phyloP scores from a whole-genome alignment of 164 flowering plant genomes.

The Nymphaea colorata region DNA sequence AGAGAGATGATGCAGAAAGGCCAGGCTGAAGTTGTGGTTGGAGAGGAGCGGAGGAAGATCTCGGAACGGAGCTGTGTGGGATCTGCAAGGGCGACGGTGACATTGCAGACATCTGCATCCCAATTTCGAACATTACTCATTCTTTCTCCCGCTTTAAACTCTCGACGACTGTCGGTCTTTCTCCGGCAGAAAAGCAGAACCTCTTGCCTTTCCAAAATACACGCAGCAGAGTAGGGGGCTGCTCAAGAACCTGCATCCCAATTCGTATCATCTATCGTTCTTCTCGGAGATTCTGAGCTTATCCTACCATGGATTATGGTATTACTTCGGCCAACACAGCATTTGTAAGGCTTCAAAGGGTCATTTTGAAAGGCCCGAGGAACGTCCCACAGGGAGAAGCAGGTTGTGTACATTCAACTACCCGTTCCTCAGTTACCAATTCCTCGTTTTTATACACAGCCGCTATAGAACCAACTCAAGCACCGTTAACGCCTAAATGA shows the following conservation, averaged over 20 bases:
- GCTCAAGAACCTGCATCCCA: neutral
- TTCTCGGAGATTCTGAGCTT: neutral
- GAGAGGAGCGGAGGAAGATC: constrained; percentile 11
- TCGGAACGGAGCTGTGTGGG: constrained; percentile 5
- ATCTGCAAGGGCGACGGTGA: constrained; percentile 5
- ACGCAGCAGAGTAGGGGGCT: neutral
- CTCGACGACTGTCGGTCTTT: neutral
- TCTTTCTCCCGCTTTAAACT: neutral
- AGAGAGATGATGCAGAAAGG: constrained; percentile 10
- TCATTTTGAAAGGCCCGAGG: too few species aligned
- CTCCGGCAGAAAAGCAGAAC: neutral
- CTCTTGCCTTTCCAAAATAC: neutral
- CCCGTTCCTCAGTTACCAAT: neutral
- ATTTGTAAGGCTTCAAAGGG: too few species aligned
- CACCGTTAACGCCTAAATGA: neutral
- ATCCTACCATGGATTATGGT: too few species aligned
- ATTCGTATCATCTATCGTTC: neutral
- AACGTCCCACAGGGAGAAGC: too few species aligned
- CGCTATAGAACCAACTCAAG: neutral
- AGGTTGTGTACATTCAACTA: neutral
- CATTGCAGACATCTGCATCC: constrained; percentile 22
- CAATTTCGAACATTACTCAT: constrained; percentile 9
- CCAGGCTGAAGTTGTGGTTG: constrained; percentile 6
- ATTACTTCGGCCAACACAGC: too few species aligned
- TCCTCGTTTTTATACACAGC: too few species aligned